A percentile compares a stretch with the other conserved stretches of the same genome.
These are phyloP conservation scores for Rhizopus delemar DNA, from an alignment of 371 early-diverging fungal species.

Conservation along the genomic window DNA sequence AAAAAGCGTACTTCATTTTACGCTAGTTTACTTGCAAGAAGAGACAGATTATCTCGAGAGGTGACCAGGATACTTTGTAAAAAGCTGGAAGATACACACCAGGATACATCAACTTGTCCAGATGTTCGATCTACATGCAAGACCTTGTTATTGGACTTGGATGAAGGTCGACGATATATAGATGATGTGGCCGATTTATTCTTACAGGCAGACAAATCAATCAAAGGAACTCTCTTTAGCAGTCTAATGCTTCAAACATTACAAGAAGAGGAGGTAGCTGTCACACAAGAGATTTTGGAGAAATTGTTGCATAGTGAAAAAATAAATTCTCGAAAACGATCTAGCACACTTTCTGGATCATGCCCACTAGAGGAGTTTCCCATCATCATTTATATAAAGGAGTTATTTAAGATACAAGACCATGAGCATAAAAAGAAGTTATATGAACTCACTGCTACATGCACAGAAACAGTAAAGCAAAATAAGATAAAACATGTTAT, in stretches of 20 bases:
- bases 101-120: constrained; percentile 25
- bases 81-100: constrained; percentile 37
- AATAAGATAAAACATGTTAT: neutral
- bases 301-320: constrained; percentile 6
- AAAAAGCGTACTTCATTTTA: constrained; percentile 10
- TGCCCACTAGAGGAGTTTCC: constrained; percentile 22
- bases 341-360: neutral
- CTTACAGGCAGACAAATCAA: constrained; percentile 33
- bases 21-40: constrained; percentile 29
- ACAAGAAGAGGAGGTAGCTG: constrained; percentile 41
- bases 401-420: constrained; percentile 28
- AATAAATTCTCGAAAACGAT: neutral
- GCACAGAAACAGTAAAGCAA: constrained; percentile 36
- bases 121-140: constrained; percentile 35
- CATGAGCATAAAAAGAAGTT: constrained; percentile 27
- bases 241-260: constrained; percentile 40
- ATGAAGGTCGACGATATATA: constrained; percentile 5
- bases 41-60: constrained; percentile 44
- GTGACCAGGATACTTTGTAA: constrained; percentile 33
- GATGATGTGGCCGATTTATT: constrained; percentile 43
- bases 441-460: constrained; percentile 20
- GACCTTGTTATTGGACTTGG: neutral
- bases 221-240: constrained; percentile 22
- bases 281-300: constrained; percentile 45
- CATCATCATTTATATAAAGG: constrained; percentile 27